phyloP scores from a whole-genome alignment of 345 rosid species.

The Erysimum cheiranthoides region DNA sequence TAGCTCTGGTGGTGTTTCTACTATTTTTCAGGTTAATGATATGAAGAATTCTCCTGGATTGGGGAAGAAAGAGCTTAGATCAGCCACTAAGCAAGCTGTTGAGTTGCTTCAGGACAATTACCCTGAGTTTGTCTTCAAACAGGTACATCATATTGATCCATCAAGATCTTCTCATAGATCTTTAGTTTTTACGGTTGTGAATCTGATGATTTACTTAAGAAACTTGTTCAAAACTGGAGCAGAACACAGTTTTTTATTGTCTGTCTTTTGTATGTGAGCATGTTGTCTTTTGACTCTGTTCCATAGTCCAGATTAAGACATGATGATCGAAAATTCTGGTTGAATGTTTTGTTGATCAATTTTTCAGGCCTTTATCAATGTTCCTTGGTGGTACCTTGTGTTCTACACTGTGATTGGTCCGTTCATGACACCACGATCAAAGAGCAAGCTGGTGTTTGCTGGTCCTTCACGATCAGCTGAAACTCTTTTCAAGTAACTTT shows the following conservation, averaged over 20 bases:
- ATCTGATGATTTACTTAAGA: not conserved
- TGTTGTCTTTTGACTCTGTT: not conserved
- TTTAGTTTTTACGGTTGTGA: not conserved
- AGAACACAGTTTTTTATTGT: not conserved
- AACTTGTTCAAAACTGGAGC: not conserved
- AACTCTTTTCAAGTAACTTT: conserved; percentile 75
- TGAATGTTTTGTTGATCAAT: conserved; percentile 9
- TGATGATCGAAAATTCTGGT: not conserved
- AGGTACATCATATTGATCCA: conserved; percentile 49
- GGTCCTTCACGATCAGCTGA: conserved; percentile 64
- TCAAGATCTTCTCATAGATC: not conserved
- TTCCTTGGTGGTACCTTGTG: conserved; percentile 81
- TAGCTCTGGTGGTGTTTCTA: conserved; percentile 71
- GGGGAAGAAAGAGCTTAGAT: conserved; percentile 76
- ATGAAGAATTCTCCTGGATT: conserved; percentile 90
- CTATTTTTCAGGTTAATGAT: conserved; percentile 86
- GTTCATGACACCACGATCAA: conserved; percentile 70
- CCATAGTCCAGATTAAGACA: not conserved
- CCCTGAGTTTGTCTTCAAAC: conserved; percentile 93
- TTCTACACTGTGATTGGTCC: conserved; percentile 73
- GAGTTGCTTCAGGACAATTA: conserved; percentile 91
- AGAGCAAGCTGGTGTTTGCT: conserved; percentile 78
- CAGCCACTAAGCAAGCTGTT: conserved; percentile 81
- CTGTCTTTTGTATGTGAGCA: not conserved
- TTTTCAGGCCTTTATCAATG: conserved; percentile 71